A percentile compares a stretch with the other conserved stretches of the same genome.
These are phyloP conservation scores for Sporothrix pseudoabietina DNA, from an alignment of 2,329 filamentous ascomycete species.

Conservation along the genomic window DNA sequence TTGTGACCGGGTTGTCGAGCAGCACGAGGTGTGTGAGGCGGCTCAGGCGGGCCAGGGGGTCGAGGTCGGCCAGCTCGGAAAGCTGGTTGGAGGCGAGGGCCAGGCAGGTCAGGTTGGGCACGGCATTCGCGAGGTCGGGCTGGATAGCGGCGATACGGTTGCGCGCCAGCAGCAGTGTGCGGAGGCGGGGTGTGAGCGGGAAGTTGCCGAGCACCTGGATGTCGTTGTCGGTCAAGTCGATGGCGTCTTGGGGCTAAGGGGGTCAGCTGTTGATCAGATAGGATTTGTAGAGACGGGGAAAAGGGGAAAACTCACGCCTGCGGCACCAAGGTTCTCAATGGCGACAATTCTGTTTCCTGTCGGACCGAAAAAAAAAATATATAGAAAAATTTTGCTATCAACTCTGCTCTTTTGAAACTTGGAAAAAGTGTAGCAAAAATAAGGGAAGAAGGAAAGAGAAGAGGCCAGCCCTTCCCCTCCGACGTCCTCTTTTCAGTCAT, in stretches of 20 bases:
- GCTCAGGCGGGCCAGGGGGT: constrained; percentile 70
- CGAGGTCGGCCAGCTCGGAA: constrained; percentile 81
- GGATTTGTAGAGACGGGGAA: constrained; percentile 18
- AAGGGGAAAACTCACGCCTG: constrained; percentile 66
- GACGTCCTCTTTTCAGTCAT: constrained; percentile 23
- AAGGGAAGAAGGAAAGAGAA: neutral
- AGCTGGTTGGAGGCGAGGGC: constrained; percentile 83
- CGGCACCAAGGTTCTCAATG: constrained; percentile 96
- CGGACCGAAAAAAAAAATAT: constrained; percentile 38
- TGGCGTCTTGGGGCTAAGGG: constrained; percentile 82
- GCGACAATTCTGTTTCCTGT: constrained; percentile 96
- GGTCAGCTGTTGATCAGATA: constrained; percentile 19
- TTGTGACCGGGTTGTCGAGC: constrained; percentile 84
- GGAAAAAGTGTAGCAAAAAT: constrained; percentile 70
- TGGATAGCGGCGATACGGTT: constrained; percentile 88
- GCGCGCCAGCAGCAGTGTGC: constrained; percentile 82
- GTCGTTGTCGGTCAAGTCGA: constrained; percentile 98
- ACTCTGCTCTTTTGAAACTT: constrained; percentile 63
- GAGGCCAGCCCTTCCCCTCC: too few relatives aligned
- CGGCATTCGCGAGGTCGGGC: constrained; percentile 67
- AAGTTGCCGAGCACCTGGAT: constrained; percentile 89
- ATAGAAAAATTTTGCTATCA: constrained; percentile 65
- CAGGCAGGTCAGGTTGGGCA: constrained; percentile 81
- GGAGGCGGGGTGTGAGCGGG: constrained; percentile 83
- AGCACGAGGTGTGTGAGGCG: constrained; percentile 78